Conservation (phyloP, 768 basidiomycete species). For the Exsudoporus frostii region DNA sequence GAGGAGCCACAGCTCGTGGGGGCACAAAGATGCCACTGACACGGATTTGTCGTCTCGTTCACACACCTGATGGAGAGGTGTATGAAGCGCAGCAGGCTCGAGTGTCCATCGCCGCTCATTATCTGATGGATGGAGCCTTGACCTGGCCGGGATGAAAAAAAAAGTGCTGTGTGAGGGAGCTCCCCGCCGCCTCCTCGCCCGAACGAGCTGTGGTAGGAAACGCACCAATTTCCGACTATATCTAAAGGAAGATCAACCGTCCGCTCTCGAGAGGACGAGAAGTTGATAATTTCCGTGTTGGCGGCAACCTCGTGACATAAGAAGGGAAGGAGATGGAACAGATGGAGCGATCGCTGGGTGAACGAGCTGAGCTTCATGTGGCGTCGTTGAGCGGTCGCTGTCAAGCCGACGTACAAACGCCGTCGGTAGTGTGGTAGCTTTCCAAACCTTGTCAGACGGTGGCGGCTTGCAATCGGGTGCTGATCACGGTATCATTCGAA, state of each 20-base stretch:
- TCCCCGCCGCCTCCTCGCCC: background rate
- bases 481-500: conserved; percentile 15
- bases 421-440: background rate
- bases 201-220: conserved; percentile 15
- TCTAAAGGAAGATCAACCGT: conserved; percentile 15
- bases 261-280: conserved; percentile 33
- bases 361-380: conserved; percentile 17
- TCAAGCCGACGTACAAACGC: conserved; percentile 16
- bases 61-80: conserved; percentile 38
- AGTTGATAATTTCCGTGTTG: conserved; percentile 69
- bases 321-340: conserved; percentile 12
- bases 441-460: background rate
- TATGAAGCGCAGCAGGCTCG: conserved; percentile 41
- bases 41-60: conserved; percentile 12
- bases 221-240: conserved; percentile 31
- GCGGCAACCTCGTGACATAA: conserved; percentile 35
- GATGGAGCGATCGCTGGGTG: conserved; percentile 12
- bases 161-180: background rate
- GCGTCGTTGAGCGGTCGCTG: conserved; percentile 6
- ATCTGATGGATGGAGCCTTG: conserved; percentile 32
- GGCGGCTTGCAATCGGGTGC: background rate
- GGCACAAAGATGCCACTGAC: conserved; percentile 30
- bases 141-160: conserved; percentile 32
- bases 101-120: conserved; percentile 38
- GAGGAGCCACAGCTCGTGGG: conserved; percentile 46